Base-by-base conservation (phyloP, 768 basidiomycete genomes). In the Clitopilus hobsonii region DNA sequence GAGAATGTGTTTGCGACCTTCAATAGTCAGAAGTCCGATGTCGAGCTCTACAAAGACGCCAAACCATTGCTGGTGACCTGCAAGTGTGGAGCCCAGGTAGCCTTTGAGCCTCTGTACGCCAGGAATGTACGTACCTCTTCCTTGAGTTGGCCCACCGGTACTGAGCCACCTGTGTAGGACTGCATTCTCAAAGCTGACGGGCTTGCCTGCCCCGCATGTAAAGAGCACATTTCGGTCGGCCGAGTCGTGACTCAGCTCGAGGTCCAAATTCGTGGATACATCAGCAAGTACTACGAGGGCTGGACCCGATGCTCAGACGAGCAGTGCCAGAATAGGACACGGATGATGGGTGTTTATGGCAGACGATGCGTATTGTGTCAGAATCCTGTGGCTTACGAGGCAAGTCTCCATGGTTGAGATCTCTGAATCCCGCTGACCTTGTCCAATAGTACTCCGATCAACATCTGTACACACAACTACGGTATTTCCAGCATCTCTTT, bases 271-370 rank as follows among this genome's bases (percentile, higher is more conserved):
- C 84, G 95, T 0, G 70, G 79, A 1, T 83, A 82, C 58, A 88
- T 99, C 49, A 72, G 76, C 6, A 81, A 77, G 61, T 98, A 95
- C 69, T 98, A 99, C 65, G 84, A 97, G 63, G 85, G 86, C 1
- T 95, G 91, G 90, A 87, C 82, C 0, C 72, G 88, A 5, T 99
- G 97, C 70, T 81, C 94, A 61, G 97, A 98, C 58, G 74, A 82
- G 20, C 88, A 86, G 0, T 99, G 97, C 64, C 82, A 82, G 7
- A 78, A 84, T 56, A 81, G 90, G 30, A 94, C 96, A n/a, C 78
- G 97, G 18, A 90, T 87, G 80, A 96, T 98, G 91, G 78, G 89
- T 29, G 92, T 98, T 0, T 95, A 94, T 67, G 94, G 93, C 5
- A 80, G 85, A 27, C 76, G 87, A 50, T 99, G 97, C 67, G 66